Evolutionary conservation across 192 early-diverging fungal species (phyloP), one percentile per base, ranked within the genome.

Genomic region (Lunasporangiospora selenospora): DNA sequence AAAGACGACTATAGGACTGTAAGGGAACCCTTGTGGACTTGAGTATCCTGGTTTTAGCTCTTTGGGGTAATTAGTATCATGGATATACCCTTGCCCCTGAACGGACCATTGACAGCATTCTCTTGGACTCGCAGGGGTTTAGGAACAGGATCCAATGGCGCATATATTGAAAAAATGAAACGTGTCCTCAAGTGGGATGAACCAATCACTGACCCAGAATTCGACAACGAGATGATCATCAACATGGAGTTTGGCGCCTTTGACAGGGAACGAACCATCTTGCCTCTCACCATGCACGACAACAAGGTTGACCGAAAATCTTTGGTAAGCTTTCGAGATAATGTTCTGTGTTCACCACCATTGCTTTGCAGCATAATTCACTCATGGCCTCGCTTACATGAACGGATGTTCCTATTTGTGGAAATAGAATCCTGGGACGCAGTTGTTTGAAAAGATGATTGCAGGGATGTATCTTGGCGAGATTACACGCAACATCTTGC

Each of bases 241-340:
- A 97, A 98, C 80, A 93, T 91, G 76, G 97, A 98, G 78, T 96
- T 93, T 90, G 97, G 97, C 49, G 93, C 91, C 16, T 97, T 94
- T 75, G 92, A 95, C 75, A 87, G 83, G 57, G 90, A 95, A 83
- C 73, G 90, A 40, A 60, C 61, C n/a, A 80, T 96, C 30, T 82
- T 97, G 23, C 94, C 94, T 24, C 55, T 90, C 62, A 95, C 92
- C 31, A 83, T 84, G 58, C 95, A 86, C 75, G 97, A 98, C 78
- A 86, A 87, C 69, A 87, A 87, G 50, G 65, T 96, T 44, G 93
- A 96, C 77, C 84, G 90, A 44, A 82, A 88, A 57, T 93, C 93
- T 38, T 89, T 83, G 38, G 65, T 67, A 67, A 47, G 57, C 47
- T 10, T 7, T 29, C 29, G 16, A 31, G 27, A 31, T 4, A 8